These are phyloP conservation scores for Simplicillium sp. DNA, from an alignment of 2,329 filamentous ascomycete genomes.

Conservation along the genomic window DNA sequence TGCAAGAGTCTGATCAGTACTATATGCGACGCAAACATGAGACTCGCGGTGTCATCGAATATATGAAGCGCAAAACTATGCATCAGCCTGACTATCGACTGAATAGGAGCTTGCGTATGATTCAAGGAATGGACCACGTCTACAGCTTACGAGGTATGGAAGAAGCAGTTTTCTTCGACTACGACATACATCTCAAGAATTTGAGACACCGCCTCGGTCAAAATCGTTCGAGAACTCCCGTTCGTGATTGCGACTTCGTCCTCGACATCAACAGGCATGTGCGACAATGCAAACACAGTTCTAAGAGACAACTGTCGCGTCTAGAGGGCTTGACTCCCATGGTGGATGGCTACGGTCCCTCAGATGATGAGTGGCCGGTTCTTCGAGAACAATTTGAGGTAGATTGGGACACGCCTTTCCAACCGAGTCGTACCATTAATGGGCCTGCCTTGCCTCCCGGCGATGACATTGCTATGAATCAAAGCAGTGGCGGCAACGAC, in stretches of 20 bases:
- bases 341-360: conserved; percentile 3
- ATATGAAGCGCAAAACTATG: conserved; percentile 18
- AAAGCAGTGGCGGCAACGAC: too few relatives aligned
- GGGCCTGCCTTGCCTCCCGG: too few relatives aligned
- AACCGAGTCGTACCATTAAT: background rate
- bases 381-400: too few relatives aligned
- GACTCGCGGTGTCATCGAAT: conserved; percentile 8
- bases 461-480: too few relatives aligned
- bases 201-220: conserved; percentile 15
- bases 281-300: conserved; percentile 8
- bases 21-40: conserved; percentile 30
- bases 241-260: conserved; percentile 21
- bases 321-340: conserved; percentile 14
- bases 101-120: conserved; percentile 23
- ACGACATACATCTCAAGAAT: conserved; percentile 30
- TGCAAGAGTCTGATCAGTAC: conserved; percentile 22
- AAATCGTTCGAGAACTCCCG: background rate
- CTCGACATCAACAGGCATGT: conserved; percentile 16
- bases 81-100: conserved; percentile 29
- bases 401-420: background rate
- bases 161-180: too few relatives aligned
- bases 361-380: conserved; percentile 5
- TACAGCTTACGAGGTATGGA: conserved; percentile 31
- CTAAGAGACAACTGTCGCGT: conserved; percentile 6
- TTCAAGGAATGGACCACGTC: conserved; percentile 36